A percentile compares a stretch with the other conserved stretches of the same genome.
phyloP scores from a whole-genome alignment of 768 basidiomycete genomes.

The Hericium erinaceus region DNA sequence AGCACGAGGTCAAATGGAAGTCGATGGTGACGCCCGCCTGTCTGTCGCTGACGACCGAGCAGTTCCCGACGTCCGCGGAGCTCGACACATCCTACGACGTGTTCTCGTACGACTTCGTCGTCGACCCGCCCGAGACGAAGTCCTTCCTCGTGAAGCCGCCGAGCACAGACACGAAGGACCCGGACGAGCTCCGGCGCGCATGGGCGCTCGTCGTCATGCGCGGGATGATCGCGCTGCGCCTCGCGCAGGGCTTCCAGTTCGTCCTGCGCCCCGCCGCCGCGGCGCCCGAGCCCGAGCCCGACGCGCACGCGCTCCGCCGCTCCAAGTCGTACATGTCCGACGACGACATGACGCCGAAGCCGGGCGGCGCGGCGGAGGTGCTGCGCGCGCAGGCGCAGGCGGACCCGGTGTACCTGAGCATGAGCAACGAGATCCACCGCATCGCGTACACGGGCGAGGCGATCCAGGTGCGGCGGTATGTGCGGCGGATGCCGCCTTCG shows the following conservation, averaged over 20 bases:
- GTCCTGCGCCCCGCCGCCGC: slow-evolving; percentile 43
- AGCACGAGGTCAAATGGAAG: slow-evolving; percentile 89
- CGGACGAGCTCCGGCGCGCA: slow-evolving; percentile 52
- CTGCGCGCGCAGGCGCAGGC: slow-evolving; percentile 43
- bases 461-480: slow-evolving; percentile 82
- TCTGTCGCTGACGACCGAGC: slow-evolving; percentile 84
- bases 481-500: slow-evolving; percentile 58
- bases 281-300: slow-evolving; percentile 2
- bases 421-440: slow-evolving; percentile 92
- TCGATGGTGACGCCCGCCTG: slow-evolving; percentile 79
- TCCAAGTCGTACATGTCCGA: slow-evolving; percentile 51
- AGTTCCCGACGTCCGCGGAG: slow-evolving; percentile 71
- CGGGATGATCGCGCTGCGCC: slow-evolving; percentile 86
- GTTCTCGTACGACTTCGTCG: slow-evolving; percentile 81
- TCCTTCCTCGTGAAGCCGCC: slow-evolving; percentile 80
- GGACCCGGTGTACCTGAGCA: slow-evolving; percentile 83
- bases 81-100: slow-evolving; percentile 71
- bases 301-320: slow-evolving; percentile 30
- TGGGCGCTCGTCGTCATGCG: slow-evolving; percentile 82
- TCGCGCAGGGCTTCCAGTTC: slow-evolving; percentile 94
- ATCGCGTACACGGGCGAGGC: slow-evolving; percentile 87
- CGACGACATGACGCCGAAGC: slow-evolving; percentile 43
- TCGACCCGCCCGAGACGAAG: slow-evolving; percentile 75
- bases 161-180: slow-evolving; percentile 30
- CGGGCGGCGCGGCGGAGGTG: slow-evolving; percentile 57